A percentile compares a stretch with the other conserved stretches of the same genome.
phyloP scores from a whole-genome alignment of 2,329 filamentous ascomycete species.

The Didymella pomorum region DNA sequence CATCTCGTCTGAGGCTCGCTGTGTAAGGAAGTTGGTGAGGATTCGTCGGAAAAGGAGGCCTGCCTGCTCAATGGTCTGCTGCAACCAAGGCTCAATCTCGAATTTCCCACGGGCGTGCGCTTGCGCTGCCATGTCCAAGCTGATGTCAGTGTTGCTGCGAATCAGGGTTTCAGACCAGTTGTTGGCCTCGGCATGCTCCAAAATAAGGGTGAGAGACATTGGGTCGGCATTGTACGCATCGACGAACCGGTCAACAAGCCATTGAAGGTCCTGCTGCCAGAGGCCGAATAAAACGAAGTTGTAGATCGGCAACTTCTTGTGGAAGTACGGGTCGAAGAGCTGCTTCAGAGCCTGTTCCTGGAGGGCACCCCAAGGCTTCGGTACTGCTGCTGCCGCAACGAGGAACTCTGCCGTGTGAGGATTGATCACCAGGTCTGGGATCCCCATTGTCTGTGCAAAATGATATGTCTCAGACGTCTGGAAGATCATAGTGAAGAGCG shows the following conservation, averaged over 20 bases:
- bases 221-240: conserved; percentile 76
- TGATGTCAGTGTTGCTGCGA: conserved; percentile 81
- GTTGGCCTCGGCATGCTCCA: conserved; percentile 82
- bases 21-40: conserved; percentile 80
- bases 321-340: conserved; percentile 82
- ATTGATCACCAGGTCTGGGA: conserved; percentile 68
- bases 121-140: conserved; percentile 84
- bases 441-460: conserved; percentile 62
- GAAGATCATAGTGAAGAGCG: conserved; percentile 70
- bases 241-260: conserved; percentile 82
- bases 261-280: conserved; percentile 89
- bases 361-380: conserved; percentile 77
- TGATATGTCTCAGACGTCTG: conserved; percentile 65
- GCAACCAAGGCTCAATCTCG: conserved; percentile 82
- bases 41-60: conserved; percentile 73
- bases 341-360: conserved; percentile 78
- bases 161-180: conserved; percentile 85
- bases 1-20: conserved; percentile 84
- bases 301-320: conserved; percentile 78
- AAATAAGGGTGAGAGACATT: conserved; percentile 71
- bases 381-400: conserved; percentile 78
- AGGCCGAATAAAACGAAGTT: conserved; percentile 90
- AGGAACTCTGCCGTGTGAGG: conserved; percentile 82
- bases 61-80: conserved; percentile 70
- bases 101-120: conserved; percentile 83